Percentiles rank a stretch among this genome's conserved stretches.
phyloP scores from a whole-genome alignment of 2,329 filamentous ascomycete species.

The Aspergillus melleus region DNA sequence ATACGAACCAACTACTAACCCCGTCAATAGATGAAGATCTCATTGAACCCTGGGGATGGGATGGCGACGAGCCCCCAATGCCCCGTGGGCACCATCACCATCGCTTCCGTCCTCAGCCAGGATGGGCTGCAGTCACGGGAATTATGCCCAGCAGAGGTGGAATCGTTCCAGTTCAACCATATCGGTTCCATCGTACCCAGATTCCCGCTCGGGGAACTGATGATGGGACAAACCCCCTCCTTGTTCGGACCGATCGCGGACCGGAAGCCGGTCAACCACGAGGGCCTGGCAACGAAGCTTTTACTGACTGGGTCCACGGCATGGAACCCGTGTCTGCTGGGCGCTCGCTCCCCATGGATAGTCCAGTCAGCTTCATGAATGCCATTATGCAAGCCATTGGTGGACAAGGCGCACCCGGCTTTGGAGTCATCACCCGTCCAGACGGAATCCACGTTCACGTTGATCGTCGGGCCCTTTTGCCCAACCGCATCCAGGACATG shows the following conservation, averaged over 20 bases:
- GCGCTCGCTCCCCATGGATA: slow-evolving; percentile 48
- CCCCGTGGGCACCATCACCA: slow-evolving; percentile 51
- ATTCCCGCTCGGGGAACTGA: slow-evolving; percentile 61
- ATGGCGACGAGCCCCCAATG: slow-evolving; percentile 52
- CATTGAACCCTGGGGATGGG: slow-evolving; percentile 52
- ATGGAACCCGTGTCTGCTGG: slow-evolving; percentile 49
- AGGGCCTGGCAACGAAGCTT: slow-evolving; percentile 39
- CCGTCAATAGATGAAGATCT: slow-evolving; percentile 35
- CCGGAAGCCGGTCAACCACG: slow-evolving; percentile 38
- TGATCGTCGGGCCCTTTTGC: slow-evolving; percentile 51
- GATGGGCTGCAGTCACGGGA: slow-evolving; percentile 64
- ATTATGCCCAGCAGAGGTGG: slow-evolving; percentile 55
- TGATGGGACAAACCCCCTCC: slow-evolving; percentile 82
- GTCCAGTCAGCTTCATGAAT: slow-evolving; percentile 58
- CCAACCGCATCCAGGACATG: slow-evolving; percentile 56
- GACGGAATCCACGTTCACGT: slow-evolving; percentile 57
- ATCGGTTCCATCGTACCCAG: slow-evolving; percentile 46
- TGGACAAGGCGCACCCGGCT: slow-evolving; percentile 43
- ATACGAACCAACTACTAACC: slow-evolving; percentile 31
- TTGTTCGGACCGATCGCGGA: slow-evolving; percentile 60
- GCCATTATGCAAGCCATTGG: slow-evolving; percentile 58
- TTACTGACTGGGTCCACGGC: slow-evolving; percentile 55
- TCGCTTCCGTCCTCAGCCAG: slow-evolving; percentile 58
- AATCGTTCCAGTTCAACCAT: slow-evolving; percentile 42
- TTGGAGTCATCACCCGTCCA: slow-evolving; percentile 45